Percentiles rank a stretch among this genome's conserved stretches.
Evolutionary conservation across 2,329 filamentous ascomycete species (phyloP).

Genomic region (Mycosphaerella arachidis): DNA sequence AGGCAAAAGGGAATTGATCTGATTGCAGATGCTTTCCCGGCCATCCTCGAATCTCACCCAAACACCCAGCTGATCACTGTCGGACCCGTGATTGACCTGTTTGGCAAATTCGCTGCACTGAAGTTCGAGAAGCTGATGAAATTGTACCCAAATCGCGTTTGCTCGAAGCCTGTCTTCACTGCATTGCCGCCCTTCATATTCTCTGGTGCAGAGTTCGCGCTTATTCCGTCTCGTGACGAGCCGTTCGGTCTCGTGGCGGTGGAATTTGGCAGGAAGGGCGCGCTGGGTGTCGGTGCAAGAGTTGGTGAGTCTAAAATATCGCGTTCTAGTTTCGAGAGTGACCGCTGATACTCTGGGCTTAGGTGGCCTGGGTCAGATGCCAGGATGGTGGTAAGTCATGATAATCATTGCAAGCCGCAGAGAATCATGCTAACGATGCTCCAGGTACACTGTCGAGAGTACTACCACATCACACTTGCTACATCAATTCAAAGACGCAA

Average conservation of each 20-base stretch:
- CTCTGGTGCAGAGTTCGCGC: conserved; percentile 60
- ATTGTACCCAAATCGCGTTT: conserved; percentile 59
- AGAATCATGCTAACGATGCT: conserved; percentile 26
- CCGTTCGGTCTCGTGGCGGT: conserved; percentile 64
- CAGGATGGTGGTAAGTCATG: conserved; percentile 58
- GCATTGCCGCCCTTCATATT: conserved; percentile 60
- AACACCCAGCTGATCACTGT: conserved; percentile 59
- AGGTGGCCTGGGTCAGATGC: conserved; percentile 59
- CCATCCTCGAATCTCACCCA: conserved; percentile 54
- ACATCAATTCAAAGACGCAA: conserved; percentile 59
- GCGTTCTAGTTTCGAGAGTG: not conserved
- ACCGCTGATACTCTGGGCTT: not conserved
- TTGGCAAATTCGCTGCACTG: conserved; percentile 61
- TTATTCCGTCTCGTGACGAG: conserved; percentile 64
- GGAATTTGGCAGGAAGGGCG: conserved; percentile 63
- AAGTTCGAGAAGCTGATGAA: conserved; percentile 61
- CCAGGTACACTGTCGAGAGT: conserved; percentile 64
- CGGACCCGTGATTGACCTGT: conserved; percentile 62
- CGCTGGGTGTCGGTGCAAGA: conserved; percentile 59
- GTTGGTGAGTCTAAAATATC: conserved; percentile 44
- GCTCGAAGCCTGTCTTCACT: conserved; percentile 61
- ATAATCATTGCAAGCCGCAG: not conserved
- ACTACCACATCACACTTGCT: conserved; percentile 58
- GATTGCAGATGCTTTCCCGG: conserved; percentile 62
- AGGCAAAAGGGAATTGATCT: conserved; percentile 61